Percentiles rank a stretch among this genome's conserved stretches.
Evolutionary conservation across 2,329 filamentous ascomycete species (phyloP).

Genomic region (Curvularia hawaiiensis): DNA sequence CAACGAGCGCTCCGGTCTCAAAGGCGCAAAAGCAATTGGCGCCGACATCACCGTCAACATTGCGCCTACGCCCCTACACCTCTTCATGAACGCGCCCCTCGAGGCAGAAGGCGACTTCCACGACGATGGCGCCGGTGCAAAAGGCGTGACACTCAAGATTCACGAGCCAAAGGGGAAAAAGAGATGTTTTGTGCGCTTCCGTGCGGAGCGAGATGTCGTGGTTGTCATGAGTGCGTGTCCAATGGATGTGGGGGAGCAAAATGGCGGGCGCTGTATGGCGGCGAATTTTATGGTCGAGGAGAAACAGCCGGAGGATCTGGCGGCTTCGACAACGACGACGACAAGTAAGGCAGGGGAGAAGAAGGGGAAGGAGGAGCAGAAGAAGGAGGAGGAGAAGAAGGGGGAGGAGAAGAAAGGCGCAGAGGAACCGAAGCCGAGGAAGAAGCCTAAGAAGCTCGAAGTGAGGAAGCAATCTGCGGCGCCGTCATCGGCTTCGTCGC

Average conservation of each 20-base stretch:
- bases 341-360: neutral
- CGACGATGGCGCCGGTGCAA: constrained; percentile 32
- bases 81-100: constrained; percentile 49
- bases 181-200: constrained; percentile 41
- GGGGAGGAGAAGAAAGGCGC: constrained; percentile 1
- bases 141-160: constrained; percentile 36
- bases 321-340: constrained; percentile 16
- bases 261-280: constrained; percentile 47
- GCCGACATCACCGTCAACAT: constrained; percentile 56
- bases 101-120: constrained; percentile 18
- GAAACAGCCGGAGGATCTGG: constrained; percentile 29
- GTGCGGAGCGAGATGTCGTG: constrained; percentile 45
- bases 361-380: neutral
- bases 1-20: constrained; percentile 53
- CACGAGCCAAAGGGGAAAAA: constrained; percentile 44
- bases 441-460: constrained; percentile 48
- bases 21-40: constrained; percentile 53
- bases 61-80: constrained; percentile 53
- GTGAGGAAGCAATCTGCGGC: constrained; percentile 27
- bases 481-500: constrained; percentile 4
- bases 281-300: constrained; percentile 49
- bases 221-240: constrained; percentile 48
- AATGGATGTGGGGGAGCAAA: constrained; percentile 45
- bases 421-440: constrained; percentile 35
- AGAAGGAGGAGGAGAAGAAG: neutral